Percentiles rank a stretch among this genome's conserved stretches.
Evolutionary conservation across 352 stramenopile genomes (phyloP).

Genomic region (Phytopythium cucurbitacearum): DNA sequence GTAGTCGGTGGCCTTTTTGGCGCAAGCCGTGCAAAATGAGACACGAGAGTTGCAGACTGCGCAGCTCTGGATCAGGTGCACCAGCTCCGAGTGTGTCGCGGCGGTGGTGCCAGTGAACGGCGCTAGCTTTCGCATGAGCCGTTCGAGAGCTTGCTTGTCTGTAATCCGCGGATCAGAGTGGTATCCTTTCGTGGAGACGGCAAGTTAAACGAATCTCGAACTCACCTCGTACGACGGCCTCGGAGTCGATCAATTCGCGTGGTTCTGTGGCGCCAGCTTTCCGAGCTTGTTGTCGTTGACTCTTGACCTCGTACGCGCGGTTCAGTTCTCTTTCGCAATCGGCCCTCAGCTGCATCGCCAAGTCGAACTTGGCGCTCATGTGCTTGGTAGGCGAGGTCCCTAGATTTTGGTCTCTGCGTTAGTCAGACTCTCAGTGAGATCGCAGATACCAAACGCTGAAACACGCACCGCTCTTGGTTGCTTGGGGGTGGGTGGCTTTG

Average conservation of each 20-base stretch:
- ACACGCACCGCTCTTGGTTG: background rate
- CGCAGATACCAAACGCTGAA: background rate
- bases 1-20: slow-evolving; percentile 50
- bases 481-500: too few species aligned
- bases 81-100: slow-evolving; percentile 48
- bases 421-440: too few species aligned
- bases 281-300: slow-evolving; percentile 8
- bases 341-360: slow-evolving; percentile 45
- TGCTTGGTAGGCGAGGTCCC: slow-evolving; percentile 2
- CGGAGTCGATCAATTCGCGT: background rate
- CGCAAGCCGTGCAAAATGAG: slow-evolving; percentile 48
- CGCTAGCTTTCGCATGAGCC: slow-evolving; percentile 56
- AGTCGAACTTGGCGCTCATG: slow-evolving; percentile 41
- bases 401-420: background rate
- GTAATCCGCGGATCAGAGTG: slow-evolving; percentile 3
- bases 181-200: background rate
- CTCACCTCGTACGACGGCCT: background rate
- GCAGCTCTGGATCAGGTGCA: slow-evolving; percentile 53
- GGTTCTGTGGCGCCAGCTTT: background rate
- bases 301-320: slow-evolving; percentile 39
- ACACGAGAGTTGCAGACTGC: slow-evolving; percentile 45
- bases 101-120: slow-evolving; percentile 53
- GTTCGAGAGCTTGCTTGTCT: slow-evolving; percentile 58
- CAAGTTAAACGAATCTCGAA: background rate
- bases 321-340: slow-evolving; percentile 50